Evolutionary conservation across 78 protist species (phyloP).

Genomic region (Fonticula alba): DNA sequence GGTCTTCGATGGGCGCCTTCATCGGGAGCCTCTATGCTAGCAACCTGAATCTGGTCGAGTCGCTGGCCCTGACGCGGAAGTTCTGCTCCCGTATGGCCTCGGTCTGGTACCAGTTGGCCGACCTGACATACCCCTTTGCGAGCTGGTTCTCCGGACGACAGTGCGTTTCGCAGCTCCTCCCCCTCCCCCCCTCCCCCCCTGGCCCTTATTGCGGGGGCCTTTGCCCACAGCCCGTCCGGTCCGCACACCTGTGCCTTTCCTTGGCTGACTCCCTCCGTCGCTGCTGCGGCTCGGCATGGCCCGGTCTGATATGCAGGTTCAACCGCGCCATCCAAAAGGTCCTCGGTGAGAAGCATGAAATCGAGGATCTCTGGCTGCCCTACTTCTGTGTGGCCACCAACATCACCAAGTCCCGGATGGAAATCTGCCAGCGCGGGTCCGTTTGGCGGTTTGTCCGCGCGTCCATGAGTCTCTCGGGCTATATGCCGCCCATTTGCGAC

Average conservation of each 20-base stretch:
- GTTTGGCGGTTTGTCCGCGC: slow-evolving; percentile 11
- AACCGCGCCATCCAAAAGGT: too few species aligned
- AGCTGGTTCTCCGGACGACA: background rate
- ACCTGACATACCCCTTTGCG: slow-evolving; percentile 10
- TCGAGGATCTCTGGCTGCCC: slow-evolving; percentile 7
- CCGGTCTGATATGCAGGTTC: too few species aligned
- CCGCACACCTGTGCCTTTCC: background rate
- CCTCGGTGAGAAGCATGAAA: too few species aligned
- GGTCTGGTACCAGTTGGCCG: background rate
- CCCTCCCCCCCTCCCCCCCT: too few species aligned
- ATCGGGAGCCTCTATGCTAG: slow-evolving; percentile 3
- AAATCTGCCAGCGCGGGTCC: background rate
- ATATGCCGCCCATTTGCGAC: slow-evolving; percentile 24
- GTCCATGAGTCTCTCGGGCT: slow-evolving; percentile 19
- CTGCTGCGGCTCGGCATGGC: too few species aligned
- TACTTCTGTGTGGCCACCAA: slow-evolving; percentile 13
- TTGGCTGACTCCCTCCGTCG: too few species aligned
- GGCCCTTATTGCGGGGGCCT: too few species aligned
- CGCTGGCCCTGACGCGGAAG: background rate
- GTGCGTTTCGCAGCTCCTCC: too few species aligned
- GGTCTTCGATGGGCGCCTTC: slow-evolving; percentile 12
- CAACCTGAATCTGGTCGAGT: background rate
- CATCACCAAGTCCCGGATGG: background rate
- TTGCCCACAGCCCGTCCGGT: too few species aligned
- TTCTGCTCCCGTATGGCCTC: background rate